phyloP scores from a whole-genome alignment of 768 basidiomycete genomes.

The Amanita pseudoporphyria region DNA sequence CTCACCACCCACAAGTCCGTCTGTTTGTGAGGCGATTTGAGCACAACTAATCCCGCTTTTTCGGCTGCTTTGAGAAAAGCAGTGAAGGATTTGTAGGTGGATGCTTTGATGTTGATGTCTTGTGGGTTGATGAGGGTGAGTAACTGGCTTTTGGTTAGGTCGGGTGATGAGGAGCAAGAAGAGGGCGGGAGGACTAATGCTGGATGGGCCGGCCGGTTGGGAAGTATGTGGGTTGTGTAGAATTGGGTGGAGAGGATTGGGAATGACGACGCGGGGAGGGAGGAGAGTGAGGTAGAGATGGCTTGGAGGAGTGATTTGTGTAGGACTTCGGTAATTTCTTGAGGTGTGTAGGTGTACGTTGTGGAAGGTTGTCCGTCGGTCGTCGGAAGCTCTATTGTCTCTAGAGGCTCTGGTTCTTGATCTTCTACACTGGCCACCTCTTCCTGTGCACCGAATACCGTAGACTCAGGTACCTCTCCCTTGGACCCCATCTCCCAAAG shows the following conservation, averaged over 20 bases:
- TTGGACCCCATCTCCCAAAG: conserved; percentile 70
- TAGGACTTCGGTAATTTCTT: conserved; percentile 51
- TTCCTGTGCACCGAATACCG: conserved; percentile 15
- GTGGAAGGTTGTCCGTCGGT: neutral
- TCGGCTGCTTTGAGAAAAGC: conserved; percentile 73
- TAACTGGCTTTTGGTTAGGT: conserved; percentile 9
- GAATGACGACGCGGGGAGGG: conserved; percentile 44
- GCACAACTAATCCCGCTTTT: conserved; percentile 61
- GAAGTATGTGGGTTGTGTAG: conserved; percentile 70
- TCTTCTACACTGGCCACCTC: conserved; percentile 14
- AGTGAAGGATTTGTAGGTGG: conserved; percentile 70
- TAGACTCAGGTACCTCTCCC: conserved; percentile 39
- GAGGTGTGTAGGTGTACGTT: conserved; percentile 17
- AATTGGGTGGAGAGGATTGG: conserved; percentile 71
- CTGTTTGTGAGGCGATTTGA: conserved; percentile 53
- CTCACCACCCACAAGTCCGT: conserved; percentile 46
- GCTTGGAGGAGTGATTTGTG: conserved; percentile 57
- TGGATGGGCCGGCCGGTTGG: conserved; percentile 67
- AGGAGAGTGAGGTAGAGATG: conserved; percentile 38
- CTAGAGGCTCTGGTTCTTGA: neutral
- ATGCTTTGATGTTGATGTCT: conserved; percentile 64
- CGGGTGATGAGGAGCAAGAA: conserved; percentile 9
- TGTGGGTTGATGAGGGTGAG: neutral
- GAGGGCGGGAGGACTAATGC: conserved; percentile 24
- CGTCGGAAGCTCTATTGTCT: neutral